Evolutionary conservation across 1,284 basidiomycete genomes (phyloP), one percentile per base, ranked within the genome.

Genomic region (Ceratobasidium sp.): DNA sequence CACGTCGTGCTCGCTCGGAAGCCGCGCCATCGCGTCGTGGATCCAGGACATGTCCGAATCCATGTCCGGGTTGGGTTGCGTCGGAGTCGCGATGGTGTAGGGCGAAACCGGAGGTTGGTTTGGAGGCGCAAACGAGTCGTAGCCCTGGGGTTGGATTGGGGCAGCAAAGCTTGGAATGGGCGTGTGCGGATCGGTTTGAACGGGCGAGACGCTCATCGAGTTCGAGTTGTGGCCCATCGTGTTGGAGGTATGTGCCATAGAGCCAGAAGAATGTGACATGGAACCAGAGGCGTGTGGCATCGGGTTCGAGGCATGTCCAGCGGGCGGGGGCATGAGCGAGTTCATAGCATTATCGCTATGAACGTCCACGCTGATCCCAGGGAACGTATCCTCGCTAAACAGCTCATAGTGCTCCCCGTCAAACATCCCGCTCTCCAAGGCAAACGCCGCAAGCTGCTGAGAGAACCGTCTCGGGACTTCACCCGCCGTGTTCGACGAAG

Each of bases 31-130:
- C 3, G 65, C 65, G 28, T 52, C 65, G 26, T 70, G 57, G 26
- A 70, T 28, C 65, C 65, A 70, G 0, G 65, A 57, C 65, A 70
- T 70, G 41, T 70, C 65, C 36, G 65, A 70, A 28, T 70, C 65
- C 5, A 36, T 26, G 18, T 70, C 65, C 26, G 52, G 23, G 28
- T 32, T 55, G 48, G 6, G 21, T 10, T 55, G 52, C 14, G 8
- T 26, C 18, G 65, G 65, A 1, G 53, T n/a, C 10, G 65, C 41
- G 21, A 26, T 26, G 41, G 65, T 58, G 43, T 70, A 70, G 3
- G 65, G 65, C 53, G 65, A 57, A 8, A 43, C 53, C 28, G 65
- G 65, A 4, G 62, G 23, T 34, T 30, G 28, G 30, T 30, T 23
- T 21, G 53, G 53, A 10, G 36, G 36, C 39, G 53, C 39, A 32